These are phyloP conservation scores for Bipolaris gigantea DNA, from an alignment of 2,329 filamentous ascomycete genomes.

Conservation along the genomic window DNA sequence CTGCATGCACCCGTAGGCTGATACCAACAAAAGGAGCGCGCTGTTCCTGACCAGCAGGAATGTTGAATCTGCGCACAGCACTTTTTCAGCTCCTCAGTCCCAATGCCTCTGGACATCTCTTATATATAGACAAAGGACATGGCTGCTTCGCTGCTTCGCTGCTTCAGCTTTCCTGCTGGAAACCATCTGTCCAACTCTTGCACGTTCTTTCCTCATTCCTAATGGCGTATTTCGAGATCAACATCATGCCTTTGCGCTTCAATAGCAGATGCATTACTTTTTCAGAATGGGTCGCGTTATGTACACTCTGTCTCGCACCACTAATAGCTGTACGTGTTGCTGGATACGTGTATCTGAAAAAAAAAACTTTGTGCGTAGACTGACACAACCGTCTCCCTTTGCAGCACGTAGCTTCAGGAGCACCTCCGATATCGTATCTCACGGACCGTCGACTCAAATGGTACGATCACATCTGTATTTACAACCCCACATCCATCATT, in stretches of 20 bases:
- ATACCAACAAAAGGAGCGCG: neutral
- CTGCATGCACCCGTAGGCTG: neutral
- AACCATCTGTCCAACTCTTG: neutral
- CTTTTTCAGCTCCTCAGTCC: neutral
- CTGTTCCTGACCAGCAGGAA: neutral
- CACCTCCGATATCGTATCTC: slow-evolving; percentile 26
- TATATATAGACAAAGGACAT: neutral
- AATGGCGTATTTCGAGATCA: neutral
- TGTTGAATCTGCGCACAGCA: neutral
- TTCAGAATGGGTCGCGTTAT: slow-evolving; percentile 34
- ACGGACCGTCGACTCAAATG: slow-evolving; percentile 22
- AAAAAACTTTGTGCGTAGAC: neutral
- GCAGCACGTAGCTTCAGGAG: slow-evolving; percentile 32
- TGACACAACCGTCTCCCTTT: neutral
- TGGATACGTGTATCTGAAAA: neutral
- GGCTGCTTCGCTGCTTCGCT: neutral
- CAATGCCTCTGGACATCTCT: neutral
- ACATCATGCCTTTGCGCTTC: slow-evolving; percentile 5
- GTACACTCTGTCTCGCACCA: slow-evolving; percentile 39
- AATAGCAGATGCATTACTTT: slow-evolving; percentile 19
- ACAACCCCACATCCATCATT: slow-evolving; percentile 45
- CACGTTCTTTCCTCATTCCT: neutral
- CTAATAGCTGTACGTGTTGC: slow-evolving; percentile 24
- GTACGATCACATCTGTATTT: slow-evolving; percentile 36
- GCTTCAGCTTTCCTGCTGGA: neutral